Evolutionary conservation across 202 grass and related monocot species (phyloP).

Genomic region (Digitaria exilis): DNA sequence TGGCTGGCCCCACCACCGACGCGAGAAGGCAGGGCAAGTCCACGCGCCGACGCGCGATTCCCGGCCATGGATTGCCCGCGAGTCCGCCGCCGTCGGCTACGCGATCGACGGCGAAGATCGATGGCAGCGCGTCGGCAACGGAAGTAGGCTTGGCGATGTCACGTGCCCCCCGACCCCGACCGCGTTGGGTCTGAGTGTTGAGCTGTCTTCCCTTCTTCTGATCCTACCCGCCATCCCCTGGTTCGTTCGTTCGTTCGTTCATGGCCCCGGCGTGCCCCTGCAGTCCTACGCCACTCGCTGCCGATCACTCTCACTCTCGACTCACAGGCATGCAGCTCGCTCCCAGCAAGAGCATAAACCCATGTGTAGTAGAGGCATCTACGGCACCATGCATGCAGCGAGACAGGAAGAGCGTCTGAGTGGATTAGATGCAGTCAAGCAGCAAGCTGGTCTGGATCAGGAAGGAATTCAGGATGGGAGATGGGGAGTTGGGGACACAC

Average conservation of each 20-base stretch:
- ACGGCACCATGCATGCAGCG: no score
- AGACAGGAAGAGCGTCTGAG: not conserved
- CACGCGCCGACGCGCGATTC: slow-evolving; percentile 37
- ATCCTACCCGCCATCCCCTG: not conserved
- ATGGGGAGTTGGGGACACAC: not conserved
- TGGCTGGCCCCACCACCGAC: not conserved
- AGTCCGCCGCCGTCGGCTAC: not conserved
- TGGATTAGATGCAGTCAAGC: not conserved
- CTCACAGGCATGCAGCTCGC: no score
- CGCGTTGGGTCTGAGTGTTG: slow-evolving; percentile 19
- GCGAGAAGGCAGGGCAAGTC: not conserved
- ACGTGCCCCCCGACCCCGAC: slow-evolving; percentile 35
- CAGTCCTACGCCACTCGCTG: slow-evolving; percentile 14
- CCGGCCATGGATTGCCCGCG: not conserved
- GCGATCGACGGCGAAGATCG: not conserved
- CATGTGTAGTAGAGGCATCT: not conserved
- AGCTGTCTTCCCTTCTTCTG: no score
- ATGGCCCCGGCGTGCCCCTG: slow-evolving; percentile 18
- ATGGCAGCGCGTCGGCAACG: no score
- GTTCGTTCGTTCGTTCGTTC: not conserved
- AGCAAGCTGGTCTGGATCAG: not conserved
- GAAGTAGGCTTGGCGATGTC: not conserved
- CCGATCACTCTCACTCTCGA: not conserved
- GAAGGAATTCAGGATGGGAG: no score
- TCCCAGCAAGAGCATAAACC: not conserved